Base-by-base conservation (phyloP, 2,329 filamentous ascomycete species). In the Colletotrichum ledebouriae region DNA sequence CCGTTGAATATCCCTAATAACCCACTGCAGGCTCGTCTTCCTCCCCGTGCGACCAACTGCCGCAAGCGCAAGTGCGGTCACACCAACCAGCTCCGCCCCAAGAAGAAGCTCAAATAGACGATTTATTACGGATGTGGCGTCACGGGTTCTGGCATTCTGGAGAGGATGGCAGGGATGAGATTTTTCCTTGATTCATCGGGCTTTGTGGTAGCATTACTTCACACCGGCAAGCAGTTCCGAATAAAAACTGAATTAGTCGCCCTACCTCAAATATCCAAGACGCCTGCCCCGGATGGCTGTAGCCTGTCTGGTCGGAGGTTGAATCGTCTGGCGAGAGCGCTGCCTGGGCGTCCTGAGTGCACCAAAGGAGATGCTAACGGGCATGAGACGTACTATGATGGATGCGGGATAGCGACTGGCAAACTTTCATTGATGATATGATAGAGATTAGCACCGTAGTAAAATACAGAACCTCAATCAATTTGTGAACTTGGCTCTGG, bases 31-130 rank as follows among this genome's bases (percentile, higher is more conserved):
- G 88, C 89, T 72, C 94, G 95, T 84, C 94, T 98, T 74, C 95
- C 95, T 76, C 95, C 95, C 77, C 94, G 96, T 90, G 96, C 96
- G 79, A 98, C 95, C 90, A 99, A 99, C 93, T 99, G 96, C 93
- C 90, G 94, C 81, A 98, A 98, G 94, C 94, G 94, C 89, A 98
- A 98, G 91, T 98, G 95, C 86, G 96, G 95, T 74, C 96, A 98
- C 92, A 97, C 92, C 88, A 98, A 98, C 93, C 96, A 99, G 91
- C 93, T 99, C 83, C 94, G 96, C 87, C 96, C 96, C 85, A 99
- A 99, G 95, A 99, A 99, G 94, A 99, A 99, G 95, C 90, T 97
- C 83, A 97, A 98, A 88, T 85, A 84, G 78, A 81, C 78, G 76
- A 80, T 79, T 76, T 71, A 72, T 73, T 74, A 78, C 78, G 78